phyloP scores from a whole-genome alignment of 2,329 filamentous ascomycete genomes.

The Beauveria australis region DNA sequence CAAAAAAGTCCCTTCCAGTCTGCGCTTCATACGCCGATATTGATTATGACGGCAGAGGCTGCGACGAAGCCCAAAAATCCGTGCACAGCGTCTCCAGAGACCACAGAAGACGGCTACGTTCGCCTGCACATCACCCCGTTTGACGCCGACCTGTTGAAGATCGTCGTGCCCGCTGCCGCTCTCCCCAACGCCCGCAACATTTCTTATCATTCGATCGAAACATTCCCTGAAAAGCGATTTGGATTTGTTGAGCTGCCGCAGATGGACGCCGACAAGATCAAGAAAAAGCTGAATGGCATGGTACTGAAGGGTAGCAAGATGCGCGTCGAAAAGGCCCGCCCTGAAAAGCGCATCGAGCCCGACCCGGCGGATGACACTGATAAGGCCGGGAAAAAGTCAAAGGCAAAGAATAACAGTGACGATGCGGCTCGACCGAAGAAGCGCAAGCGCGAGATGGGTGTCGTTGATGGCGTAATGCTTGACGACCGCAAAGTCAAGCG shows the following conservation, averaged over 20 bases:
- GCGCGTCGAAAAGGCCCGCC: constrained; percentile 71
- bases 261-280: constrained; percentile 81
- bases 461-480: constrained; percentile 61
- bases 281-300: constrained; percentile 81
- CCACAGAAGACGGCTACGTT: constrained; percentile 20
- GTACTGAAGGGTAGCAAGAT: constrained; percentile 81
- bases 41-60: constrained; percentile 8
- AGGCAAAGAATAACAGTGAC: constrained; percentile 20
- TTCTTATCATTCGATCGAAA: constrained; percentile 79
- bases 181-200: constrained; percentile 64
- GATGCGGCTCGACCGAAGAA: constrained; percentile 30
- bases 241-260: constrained; percentile 79
- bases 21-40: neutral
- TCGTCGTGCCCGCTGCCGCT: constrained; percentile 62
- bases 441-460: constrained; percentile 42
- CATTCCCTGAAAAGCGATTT: constrained; percentile 84
- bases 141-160: constrained; percentile 61
- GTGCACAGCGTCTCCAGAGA: constrained; percentile 10
- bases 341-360: constrained; percentile 24
- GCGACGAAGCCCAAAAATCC: neutral
- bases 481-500: constrained; percentile 74
- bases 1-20: neutral
- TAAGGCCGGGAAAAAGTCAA: constrained; percentile 22
- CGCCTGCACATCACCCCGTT: constrained; percentile 81
- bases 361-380: constrained; percentile 24